Conservation (phyloP, 306 rosid genomes). For the Erythrophleum fordii region DNA sequence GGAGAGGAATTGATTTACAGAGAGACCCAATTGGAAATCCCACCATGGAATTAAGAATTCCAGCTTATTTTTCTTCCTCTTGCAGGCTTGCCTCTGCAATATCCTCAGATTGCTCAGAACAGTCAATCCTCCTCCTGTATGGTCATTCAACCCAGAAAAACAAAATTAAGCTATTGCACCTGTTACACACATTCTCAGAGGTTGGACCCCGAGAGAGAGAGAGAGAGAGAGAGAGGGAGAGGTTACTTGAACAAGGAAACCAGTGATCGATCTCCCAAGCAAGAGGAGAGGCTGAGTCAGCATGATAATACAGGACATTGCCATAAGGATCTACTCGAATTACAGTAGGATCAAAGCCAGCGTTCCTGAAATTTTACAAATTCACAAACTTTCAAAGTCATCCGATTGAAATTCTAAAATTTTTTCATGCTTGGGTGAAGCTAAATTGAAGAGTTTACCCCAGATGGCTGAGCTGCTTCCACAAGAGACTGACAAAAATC, state of each 20-base stretch:
- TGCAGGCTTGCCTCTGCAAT: constrained; percentile 79
- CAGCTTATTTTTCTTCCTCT: constrained; percentile 79
- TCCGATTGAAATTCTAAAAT: neutral
- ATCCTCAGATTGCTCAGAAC: constrained; percentile 91
- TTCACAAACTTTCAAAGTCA: neutral
- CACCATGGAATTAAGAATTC: constrained; percentile 98
- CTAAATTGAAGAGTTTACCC: constrained; percentile 62
- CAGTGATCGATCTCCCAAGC: constrained; percentile 99
- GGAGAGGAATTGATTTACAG: constrained; percentile 92
- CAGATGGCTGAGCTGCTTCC: constrained; percentile 95
- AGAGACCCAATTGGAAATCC: constrained; percentile 92
- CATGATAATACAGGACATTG: constrained; percentile 89
- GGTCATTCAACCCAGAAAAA: constrained; percentile 37
- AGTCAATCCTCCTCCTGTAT: constrained; percentile 92
- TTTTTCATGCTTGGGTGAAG: neutral
- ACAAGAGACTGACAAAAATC: constrained; percentile 75
- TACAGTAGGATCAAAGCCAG: constrained; percentile 93
- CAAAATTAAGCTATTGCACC: constrained; percentile 20
- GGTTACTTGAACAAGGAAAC: constrained; percentile 93
- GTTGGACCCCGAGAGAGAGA: neutral
- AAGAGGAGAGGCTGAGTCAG: constrained; percentile 93
- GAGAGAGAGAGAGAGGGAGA: neutral
- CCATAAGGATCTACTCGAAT: constrained; percentile 88
- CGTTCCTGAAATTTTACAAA: constrained; percentile 66
- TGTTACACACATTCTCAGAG: constrained; percentile 1